Percentiles rank a stretch among this genome's conserved stretches.
Evolutionary conservation across 129 eudicot genomes (phyloP).

Genomic region (Cynara cardunculus): DNA sequence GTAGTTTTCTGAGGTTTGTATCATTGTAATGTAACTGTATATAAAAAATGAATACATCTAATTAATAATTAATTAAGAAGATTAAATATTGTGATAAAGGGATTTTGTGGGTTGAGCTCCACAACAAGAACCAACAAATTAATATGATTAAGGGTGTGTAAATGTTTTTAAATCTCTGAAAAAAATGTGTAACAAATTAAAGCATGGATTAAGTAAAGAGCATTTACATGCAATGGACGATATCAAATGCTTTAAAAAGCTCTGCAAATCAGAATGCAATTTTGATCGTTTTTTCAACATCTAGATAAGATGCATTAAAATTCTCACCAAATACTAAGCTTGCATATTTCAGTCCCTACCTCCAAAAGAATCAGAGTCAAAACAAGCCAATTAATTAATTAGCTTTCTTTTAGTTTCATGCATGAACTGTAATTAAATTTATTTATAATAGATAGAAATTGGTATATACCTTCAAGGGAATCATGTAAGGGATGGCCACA

Average conservation of each 20-base stretch:
- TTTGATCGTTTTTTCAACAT: not conserved
- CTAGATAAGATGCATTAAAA: conserved; percentile 3
- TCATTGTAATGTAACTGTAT: conserved; percentile 25
- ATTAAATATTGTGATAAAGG: not conserved
- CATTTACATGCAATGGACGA: not conserved
- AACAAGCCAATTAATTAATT: no score
- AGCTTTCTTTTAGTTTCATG: no score
- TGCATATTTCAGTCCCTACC: conserved; percentile 7
- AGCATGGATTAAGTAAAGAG: not conserved
- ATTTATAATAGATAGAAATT: not conserved
- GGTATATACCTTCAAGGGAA: not conserved
- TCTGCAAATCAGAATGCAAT: conserved; percentile 1
- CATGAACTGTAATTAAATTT: no score
- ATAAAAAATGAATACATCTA: not conserved
- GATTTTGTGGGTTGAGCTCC: no score
- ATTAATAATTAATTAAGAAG: not conserved
- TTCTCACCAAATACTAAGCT: not conserved
- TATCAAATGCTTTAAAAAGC: conserved; percentile 14
- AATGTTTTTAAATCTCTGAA: no score
- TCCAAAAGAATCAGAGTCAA: not conserved
- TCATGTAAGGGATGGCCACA: not conserved
- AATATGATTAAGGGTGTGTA: no score
- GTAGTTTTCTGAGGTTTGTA: conserved; percentile 15
- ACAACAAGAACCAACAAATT: no score
- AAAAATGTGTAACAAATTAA: no score